Conservation (phyloP, 2,329 filamentous ascomycete species). For the Juglanconis juglandina region DNA sequence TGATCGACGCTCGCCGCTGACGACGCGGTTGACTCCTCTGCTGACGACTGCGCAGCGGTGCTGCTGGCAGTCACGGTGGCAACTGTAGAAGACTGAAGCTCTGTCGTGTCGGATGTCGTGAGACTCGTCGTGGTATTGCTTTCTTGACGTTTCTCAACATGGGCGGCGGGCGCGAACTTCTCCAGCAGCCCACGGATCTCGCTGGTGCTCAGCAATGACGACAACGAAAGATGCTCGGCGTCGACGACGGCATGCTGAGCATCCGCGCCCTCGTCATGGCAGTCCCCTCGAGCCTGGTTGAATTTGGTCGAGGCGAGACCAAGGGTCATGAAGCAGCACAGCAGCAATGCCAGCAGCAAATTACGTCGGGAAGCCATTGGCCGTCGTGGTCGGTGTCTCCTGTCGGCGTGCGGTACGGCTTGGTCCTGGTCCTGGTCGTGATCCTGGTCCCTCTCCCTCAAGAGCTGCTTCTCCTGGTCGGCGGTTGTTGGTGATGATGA, state of each 20-base stretch:
- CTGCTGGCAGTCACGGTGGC: conserved; percentile 19
- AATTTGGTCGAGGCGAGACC: conserved; percentile 22
- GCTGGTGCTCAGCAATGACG: conserved; percentile 45
- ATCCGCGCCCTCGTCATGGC: conserved; percentile 3
- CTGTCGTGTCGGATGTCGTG: neutral
- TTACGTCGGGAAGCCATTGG: conserved; percentile 22
- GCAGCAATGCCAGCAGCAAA: conserved; percentile 21
- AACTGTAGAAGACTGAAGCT: conserved; percentile 18
- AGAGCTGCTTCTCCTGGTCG: conserved; percentile 19
- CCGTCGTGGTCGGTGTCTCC: conserved; percentile 7
- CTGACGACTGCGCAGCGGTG: neutral
- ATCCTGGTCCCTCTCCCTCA: conserved; percentile 14
- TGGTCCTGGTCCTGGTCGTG: conserved; percentile 7
- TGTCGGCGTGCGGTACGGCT: conserved; percentile 11
- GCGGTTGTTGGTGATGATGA: neutral
- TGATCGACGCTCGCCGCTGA: neutral
- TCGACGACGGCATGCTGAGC: neutral
- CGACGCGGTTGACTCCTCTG: neutral
- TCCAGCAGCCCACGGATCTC: conserved; percentile 66
- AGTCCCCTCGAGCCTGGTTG: conserved; percentile 2
- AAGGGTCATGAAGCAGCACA: conserved; percentile 23
- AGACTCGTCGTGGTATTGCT: conserved; percentile 29
- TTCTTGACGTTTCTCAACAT: conserved; percentile 38
- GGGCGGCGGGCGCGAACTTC: conserved; percentile 49
- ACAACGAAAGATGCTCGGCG: conserved; percentile 19